Evolutionary conservation across 179 eudicot genomes (phyloP), one percentile per base, ranked within the genome.

Genomic region (Patellifolia procumbens): DNA sequence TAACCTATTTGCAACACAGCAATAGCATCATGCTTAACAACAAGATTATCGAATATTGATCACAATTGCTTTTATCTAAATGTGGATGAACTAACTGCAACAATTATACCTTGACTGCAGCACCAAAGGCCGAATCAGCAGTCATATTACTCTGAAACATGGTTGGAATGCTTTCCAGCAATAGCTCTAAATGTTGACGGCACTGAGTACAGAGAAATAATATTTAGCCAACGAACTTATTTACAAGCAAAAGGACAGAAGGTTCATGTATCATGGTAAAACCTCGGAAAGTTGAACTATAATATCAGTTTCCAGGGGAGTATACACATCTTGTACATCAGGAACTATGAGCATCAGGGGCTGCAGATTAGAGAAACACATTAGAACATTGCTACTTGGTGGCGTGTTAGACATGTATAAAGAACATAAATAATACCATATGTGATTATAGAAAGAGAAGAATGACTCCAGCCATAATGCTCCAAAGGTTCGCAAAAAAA

Each of bases 51-150:
- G n/a, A n/a, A n/a, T n/a, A 43, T n/a, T 32, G 12, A 29, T 46
- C 72, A 79, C 26, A 28, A 45, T 28, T 69, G 74, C 34, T 60
- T 35, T 31, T 31, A 28, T 28, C 37, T 20, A 46, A 52, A 68
- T 31, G 34, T 37, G 24, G 28, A 37, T 39, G 45, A 59, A 49
- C 56, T 62, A 73, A 70, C 46, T 13, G 48, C 42, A 56, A 6
- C 61, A 75, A 43, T 67, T 78, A 74, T 81, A 94, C 98, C 96
- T 94, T 94, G 72, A 91, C 84, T 75, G 97, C 94, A 64, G 98
- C 98, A 74, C 97, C 97, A 78, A 92, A 91, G 46, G 98, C 97
- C n/a, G 98, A 94, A 86, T 94, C 97, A 69, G 96, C 91, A 68
- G 80, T 88, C 86, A 81, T 91, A 82, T 88, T 94, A 81, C 78